Base-by-base conservation (phyloP, 495 filamentous ascomycete genomes). In the Jackrogersella multiformis region DNA sequence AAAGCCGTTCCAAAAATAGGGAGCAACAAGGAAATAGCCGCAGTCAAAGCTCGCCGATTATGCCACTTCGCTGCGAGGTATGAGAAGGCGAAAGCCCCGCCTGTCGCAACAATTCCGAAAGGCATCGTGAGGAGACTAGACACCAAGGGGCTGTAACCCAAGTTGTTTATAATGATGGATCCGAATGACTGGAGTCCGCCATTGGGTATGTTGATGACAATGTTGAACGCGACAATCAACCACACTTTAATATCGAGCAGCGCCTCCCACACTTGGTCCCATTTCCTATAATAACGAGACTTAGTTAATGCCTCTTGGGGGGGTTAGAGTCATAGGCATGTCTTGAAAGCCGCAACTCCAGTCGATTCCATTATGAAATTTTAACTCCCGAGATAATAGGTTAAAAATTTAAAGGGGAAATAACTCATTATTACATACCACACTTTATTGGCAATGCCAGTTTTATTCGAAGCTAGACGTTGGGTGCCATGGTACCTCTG, bases 1-100 rank as follows among this genome's bases (percentile, higher is more conserved):
- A 80, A 48, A 34, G 75, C 72, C 0, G 77, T 73, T 23, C 78
- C 76, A 16, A 77, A 58, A 12, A 77, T 73, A 0, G 77, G 77
- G 6, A 80, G 56, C 24, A 69, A 15, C 49, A 69, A 56, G 1
- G 66, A 42, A 24, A 78, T 46, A 44, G 74, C 73, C 0, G 78
- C 76, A 15, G 77, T 75, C 0, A 74, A 57, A 13, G 77, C 77
- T 24, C 78, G 75, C 24, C 76, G 73, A 15, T 79, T 77, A 12
- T 70, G 64, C 70, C 74, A 74, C 21, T 66, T 70, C 1, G 77
- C 75, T 1, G 76, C 74, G 8, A 80, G 30, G 38, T 75, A 78
- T 12, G 75, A 76, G 44, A 81, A 72, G 6, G 28, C 46, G 54
- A 77, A 75, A 38, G 75, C 44, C 10, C 66, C 66, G 23, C 48